Percentiles rank a stretch among this genome's conserved stretches.
These are phyloP conservation scores for Tolypocladium tropicale DNA, from an alignment of 2,329 filamentous ascomycete species.

Conservation along the genomic window DNA sequence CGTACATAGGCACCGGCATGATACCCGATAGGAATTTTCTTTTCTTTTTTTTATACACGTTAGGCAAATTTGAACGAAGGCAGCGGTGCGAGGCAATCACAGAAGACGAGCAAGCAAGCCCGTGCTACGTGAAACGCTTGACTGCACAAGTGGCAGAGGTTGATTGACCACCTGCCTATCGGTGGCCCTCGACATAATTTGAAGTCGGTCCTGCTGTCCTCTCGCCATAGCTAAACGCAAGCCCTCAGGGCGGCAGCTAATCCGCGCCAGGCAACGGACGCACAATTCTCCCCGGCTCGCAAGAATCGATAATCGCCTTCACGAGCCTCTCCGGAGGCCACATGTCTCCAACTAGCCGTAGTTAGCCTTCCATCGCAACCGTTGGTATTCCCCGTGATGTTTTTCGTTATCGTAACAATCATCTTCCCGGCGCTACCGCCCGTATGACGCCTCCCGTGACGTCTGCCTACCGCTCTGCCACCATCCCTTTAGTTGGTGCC, in stretches of 20 bases:
- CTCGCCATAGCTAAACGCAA: not conserved
- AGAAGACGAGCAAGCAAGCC: not conserved
- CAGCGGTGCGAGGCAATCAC: not conserved
- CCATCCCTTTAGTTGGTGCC: slow-evolving; percentile 27
- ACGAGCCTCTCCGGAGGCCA: not conserved
- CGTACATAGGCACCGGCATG: not conserved
- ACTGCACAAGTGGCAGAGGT: not conserved
- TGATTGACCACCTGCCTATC: not conserved
- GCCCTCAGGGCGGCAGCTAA: not conserved
- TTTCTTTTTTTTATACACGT: not conserved
- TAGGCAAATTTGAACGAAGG: not conserved
- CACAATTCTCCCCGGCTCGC: not conserved
- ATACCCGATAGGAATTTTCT: not conserved
- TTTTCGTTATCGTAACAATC: slow-evolving; percentile 16
- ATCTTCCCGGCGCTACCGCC: slow-evolving; percentile 6
- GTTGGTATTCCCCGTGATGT: not conserved
- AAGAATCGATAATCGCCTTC: not conserved
- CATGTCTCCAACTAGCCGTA: not conserved
- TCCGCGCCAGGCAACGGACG: not conserved
- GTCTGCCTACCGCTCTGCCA: not conserved
- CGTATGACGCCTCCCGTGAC: no score
- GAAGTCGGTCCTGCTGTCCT: not conserved
- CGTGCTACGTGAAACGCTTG: not conserved
- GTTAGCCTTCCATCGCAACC: not conserved
- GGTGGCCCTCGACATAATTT: not conserved